Percentiles rank a stretch among this genome's conserved stretches.
Evolutionary conservation across 192 early-diverging fungal genomes (phyloP).

Genomic region (Backusella macrospora): DNA sequence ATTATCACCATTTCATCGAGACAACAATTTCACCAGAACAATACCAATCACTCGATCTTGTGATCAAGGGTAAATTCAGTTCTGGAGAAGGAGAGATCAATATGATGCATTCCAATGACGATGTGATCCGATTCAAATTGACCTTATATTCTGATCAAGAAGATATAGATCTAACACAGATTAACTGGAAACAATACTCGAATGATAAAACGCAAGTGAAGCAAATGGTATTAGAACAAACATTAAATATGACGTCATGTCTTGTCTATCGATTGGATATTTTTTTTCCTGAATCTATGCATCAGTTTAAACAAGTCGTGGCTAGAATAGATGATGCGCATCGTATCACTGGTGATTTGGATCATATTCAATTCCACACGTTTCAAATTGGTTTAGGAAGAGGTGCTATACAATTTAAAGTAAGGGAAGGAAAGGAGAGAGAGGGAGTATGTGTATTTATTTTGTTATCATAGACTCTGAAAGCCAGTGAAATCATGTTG

Average conservation of each 20-base stretch:
- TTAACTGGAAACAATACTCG: background rate
- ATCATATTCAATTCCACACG: background rate
- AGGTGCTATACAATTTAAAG: constrained; percentile 1
- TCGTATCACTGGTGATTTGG: background rate
- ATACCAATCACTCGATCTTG: background rate
- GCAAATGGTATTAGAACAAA: background rate
- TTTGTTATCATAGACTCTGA: background rate
- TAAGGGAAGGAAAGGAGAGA: background rate
- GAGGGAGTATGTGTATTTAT: background rate
- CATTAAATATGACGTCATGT: constrained; percentile 7
- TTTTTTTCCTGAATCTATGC: background rate
- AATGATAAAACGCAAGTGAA: background rate
- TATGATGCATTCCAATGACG: background rate
- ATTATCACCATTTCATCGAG: background rate
- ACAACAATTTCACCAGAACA: background rate
- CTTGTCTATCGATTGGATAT: background rate
- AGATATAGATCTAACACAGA: background rate
- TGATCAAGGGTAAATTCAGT: background rate
- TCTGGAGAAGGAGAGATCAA: background rate
- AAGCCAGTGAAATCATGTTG: background rate
- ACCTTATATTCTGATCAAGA: background rate
- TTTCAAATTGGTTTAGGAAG: constrained; percentile 8
- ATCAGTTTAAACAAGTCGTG: background rate
- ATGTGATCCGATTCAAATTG: background rate
- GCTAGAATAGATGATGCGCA: background rate